Percentiles rank a stretch among this genome's conserved stretches.
Evolutionary conservation across 73 alveolate species (phyloP).

Genomic region (Tetrahymena borealis): DNA sequence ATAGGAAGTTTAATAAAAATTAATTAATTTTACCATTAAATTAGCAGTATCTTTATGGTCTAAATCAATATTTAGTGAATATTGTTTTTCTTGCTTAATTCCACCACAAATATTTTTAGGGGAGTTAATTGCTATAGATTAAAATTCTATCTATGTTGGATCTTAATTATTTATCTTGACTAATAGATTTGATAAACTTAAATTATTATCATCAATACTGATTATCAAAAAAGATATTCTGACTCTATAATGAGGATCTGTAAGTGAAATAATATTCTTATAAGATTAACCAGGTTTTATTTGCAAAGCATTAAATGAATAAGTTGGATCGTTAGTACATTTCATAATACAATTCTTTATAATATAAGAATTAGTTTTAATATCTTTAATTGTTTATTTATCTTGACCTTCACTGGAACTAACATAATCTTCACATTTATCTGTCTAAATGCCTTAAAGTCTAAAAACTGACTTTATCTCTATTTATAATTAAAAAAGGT

Average conservation of each 20-base stretch:
- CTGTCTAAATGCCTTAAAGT: neutral
- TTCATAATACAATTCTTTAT: neutral
- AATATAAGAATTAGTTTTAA: neutral
- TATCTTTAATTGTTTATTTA: neutral
- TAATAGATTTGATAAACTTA: neutral
- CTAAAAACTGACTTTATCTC: neutral
- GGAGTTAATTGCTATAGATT: neutral
- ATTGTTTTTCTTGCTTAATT: neutral
- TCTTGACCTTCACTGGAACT: neutral
- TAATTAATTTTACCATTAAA: neutral
- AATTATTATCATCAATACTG: neutral
- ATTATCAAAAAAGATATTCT: neutral
- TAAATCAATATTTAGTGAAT: neutral
- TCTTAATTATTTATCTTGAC: neutral
- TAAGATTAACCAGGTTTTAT: neutral
- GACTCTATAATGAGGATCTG: neutral
- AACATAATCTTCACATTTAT: neutral
- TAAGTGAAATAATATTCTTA: neutral
- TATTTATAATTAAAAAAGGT: no score
- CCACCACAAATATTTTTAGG: neutral
- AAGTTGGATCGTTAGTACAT: neutral
- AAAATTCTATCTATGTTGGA: neutral
- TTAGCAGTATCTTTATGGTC: neutral
- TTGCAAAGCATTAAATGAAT: neutral
- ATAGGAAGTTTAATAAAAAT: no score